Evolutionary conservation across 768 basidiomycete species (phyloP), one percentile per base, ranked within the genome.

Genomic region (Panaeolus papilionaceus): DNA sequence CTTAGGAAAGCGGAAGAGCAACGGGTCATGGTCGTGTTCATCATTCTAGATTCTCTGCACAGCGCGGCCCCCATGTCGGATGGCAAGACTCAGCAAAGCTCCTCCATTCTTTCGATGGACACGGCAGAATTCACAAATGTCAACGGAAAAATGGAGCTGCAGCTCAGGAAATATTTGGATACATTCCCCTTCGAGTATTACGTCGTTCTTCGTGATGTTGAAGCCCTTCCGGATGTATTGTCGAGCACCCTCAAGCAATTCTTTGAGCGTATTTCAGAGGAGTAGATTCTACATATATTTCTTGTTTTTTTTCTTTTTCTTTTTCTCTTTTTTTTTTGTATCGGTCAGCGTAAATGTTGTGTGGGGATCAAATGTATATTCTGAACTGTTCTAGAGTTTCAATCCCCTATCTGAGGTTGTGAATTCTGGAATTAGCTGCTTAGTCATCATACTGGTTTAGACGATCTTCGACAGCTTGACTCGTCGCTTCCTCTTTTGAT

Each of bases 161-260:
- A 93, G 74, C 86, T 97, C 80, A 85, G 92, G 72, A 88, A 94
- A 61, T 99, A 99, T 76, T 79, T 98, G 71, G 97, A 98, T 75
- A 90, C 94, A 3, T 98, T 99, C 86, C 98, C 98, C 0, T 99
- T 99, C 80, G 95, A 98, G 80, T 97, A 96, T 75, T 99, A 95
- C 71, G 92, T 98, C 61, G 90, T 99, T n/a, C 77, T 99, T 63
- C 83, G 96, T 67, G 88, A 92, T 70, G 94, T 97, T 51, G 95
- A 97, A 78, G 90, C 94, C 18, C 80, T 99, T 42, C 97, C 98
- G 3, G 93, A 96, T 65, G 94, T 98, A 12, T 80, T 99, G 71
- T 86, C 93, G 23, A 89, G 89, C 61, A 98, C 95, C 1, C 79
- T 99, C 68, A 92, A 93, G 74, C 96, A 99, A 77, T 99, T 95